Evolutionary conservation across 176 grass and related monocot species (phyloP), one percentile per base, ranked within the genome.

Genomic region (Cymbopogon citratus): DNA sequence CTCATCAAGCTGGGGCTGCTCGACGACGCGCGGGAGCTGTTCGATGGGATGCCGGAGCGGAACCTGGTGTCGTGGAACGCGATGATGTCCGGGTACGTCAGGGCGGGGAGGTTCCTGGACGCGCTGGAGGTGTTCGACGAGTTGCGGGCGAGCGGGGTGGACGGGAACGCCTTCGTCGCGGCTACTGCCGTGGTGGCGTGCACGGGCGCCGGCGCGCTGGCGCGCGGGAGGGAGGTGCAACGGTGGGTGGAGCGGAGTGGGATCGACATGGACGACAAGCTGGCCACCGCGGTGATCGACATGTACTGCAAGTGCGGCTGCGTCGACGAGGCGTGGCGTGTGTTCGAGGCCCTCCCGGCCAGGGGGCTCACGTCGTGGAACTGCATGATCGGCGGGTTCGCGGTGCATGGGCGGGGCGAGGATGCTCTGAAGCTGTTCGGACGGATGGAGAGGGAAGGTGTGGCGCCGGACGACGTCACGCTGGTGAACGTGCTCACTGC

Each of bases 291-390:
- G 3, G 68, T 97, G 57, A 49, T 97, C 0, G 92, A 97, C 81
- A 97, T 97, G 95, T 94, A 97, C 57, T 97, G 95, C 83, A 97
- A 97, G 62, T 94, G 95, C 4, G 92, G 95, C 45, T 91, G 83
- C 63, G 45, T 92, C 49, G 90, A 97, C 2, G 85, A 97, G 86
- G 91, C 92, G 6, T 57, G 83, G 66, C 65, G 76, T 3, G 69
- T 92, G 23, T 97, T 97, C 52, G 27, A 40, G 8, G 74, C 33
- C 0, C 83, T 91, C 73, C 63, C 85, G 14, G 19, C 2, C 10
- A 89, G 57, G 72, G 85, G 90, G 9, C 66, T 97, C 21, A 92
- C 92, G 1, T 72, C 83, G 0, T 97, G 95, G 95, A 97, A 94
- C 80, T 94, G 92, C 69, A 97, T 97, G 92, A 91, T 97, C 4